Evolutionary conservation across 495 filamentous ascomycete genomes (phyloP).

Genomic region (Amorphotheca resinae): DNA sequence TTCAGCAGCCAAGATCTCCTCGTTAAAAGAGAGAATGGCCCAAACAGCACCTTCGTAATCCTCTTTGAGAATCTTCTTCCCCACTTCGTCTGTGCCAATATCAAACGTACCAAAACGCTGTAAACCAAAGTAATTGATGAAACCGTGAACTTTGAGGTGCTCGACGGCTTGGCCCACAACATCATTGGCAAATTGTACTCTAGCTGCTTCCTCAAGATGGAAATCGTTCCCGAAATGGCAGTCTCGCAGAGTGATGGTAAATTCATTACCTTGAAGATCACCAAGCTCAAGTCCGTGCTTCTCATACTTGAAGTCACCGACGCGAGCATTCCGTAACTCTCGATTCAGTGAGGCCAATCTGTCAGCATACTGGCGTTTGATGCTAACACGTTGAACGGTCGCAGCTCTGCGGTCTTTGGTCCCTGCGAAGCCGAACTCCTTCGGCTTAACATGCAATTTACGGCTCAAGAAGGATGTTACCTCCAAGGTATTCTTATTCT

Average conservation of each 20-base stretch:
- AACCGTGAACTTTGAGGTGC: slow-evolving; percentile 51
- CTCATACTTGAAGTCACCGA: slow-evolving; percentile 71
- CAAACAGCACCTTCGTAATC: slow-evolving; percentile 70
- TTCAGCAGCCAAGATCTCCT: slow-evolving; percentile 37
- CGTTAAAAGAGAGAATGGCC: slow-evolving; percentile 53
- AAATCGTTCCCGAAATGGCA: slow-evolving; percentile 46
- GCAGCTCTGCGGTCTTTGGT: slow-evolving; percentile 89
- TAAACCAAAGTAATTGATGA: slow-evolving; percentile 93
- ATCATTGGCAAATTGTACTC: slow-evolving; percentile 30
- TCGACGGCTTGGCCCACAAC: slow-evolving; percentile 43
- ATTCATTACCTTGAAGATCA: slow-evolving; percentile 79
- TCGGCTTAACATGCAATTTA: slow-evolving; percentile 51
- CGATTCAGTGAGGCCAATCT: slow-evolving; percentile 50
- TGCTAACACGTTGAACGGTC: slow-evolving; percentile 74
- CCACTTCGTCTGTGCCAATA: slow-evolving; percentile 68
- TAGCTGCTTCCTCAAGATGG: slow-evolving; percentile 24
- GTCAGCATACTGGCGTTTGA: slow-evolving; percentile 49
- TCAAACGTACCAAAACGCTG: slow-evolving; percentile 85
- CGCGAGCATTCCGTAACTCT: slow-evolving; percentile 43
- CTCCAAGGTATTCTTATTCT: slow-evolving; percentile 98
- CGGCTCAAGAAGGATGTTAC: slow-evolving; percentile 60
- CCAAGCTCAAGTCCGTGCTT: slow-evolving; percentile 62
- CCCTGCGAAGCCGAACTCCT: slow-evolving; percentile 72
- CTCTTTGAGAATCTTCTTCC: slow-evolving; percentile 67
- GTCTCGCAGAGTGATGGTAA: slow-evolving; percentile 78